Percentiles rank a stretch among this genome's conserved stretches.
Conservation (phyloP, 257 asterid genomes). For the Parsonsia alboflavescens region DNA sequence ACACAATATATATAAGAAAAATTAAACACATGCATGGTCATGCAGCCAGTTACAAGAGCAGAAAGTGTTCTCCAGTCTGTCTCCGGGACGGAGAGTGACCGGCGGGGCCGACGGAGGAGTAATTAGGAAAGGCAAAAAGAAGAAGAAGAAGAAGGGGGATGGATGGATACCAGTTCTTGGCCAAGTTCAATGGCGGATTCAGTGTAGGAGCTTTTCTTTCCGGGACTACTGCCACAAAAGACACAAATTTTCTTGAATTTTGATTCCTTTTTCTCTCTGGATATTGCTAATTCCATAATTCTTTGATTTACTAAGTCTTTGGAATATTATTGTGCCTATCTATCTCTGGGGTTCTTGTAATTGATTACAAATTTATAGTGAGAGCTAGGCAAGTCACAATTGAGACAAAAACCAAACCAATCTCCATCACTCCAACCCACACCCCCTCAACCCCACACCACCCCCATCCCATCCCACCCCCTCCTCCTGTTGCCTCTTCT, state of each 20-base stretch:
- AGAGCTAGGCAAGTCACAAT: not conserved
- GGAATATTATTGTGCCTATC: not conserved
- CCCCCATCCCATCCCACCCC: not conserved
- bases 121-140: not conserved
- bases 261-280: slow-evolving; percentile 17
- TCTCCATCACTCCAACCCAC: not conserved
- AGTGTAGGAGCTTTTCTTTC: slow-evolving; percentile 32
- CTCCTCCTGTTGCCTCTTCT: too few species aligned
- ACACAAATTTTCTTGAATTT: slow-evolving; percentile 40
- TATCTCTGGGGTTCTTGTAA: not conserved
- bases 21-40: not conserved
- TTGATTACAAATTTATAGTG: not conserved
- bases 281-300: not conserved
- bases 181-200: slow-evolving; percentile 41
- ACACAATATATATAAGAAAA: too few species aligned
- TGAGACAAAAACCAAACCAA: not conserved
- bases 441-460: not conserved
- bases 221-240: slow-evolving; percentile 40
- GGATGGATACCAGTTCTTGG: slow-evolving; percentile 27
- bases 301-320: not conserved
- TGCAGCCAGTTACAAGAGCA: not conserved
- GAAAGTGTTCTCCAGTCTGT: not conserved
- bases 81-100: not conserved
- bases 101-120: not conserved
- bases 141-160: not conserved